Evolutionary conservation across 768 basidiomycete species (phyloP).

Genomic region (Tricholomella constricta): DNA sequence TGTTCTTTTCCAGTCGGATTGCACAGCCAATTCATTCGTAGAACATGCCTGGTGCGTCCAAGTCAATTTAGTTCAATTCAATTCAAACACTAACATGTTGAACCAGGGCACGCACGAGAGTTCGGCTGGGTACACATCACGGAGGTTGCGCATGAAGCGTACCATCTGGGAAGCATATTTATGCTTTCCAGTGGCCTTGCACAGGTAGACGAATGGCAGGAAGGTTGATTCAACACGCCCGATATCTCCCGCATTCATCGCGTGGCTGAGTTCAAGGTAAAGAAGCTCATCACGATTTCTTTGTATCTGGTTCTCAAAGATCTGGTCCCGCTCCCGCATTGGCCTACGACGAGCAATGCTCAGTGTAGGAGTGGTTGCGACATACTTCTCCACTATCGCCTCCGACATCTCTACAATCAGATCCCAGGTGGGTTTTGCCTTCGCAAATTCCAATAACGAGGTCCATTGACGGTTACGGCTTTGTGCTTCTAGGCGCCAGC

Average conservation of each 20-base stretch:
- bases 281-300: not conserved
- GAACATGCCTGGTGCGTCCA: not conserved
- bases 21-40: slow-evolving; percentile 9
- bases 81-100: not conserved
- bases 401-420: slow-evolving; percentile 4
- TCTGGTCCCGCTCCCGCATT: not conserved
- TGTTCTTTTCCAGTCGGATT: slow-evolving; percentile 16
- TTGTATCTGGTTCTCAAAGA: not conserved
- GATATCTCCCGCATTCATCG: slow-evolving; percentile 32
- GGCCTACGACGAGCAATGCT: no score
- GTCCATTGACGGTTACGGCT: not conserved
- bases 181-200: slow-evolving; percentile 31
- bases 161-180: slow-evolving; percentile 27
- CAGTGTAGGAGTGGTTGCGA: no score
- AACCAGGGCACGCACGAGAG: slow-evolving; percentile 9
- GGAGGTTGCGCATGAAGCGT: slow-evolving; percentile 22
- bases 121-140: slow-evolving; percentile 17
- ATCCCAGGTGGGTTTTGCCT: slow-evolving; percentile 21
- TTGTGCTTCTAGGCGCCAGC: slow-evolving; percentile 25
- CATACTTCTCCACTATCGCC: no score
- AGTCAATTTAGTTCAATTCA: no score
- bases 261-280: slow-evolving; percentile 29
- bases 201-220: slow-evolving; percentile 29
- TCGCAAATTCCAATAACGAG: slow-evolving; percentile 22
- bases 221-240: slow-evolving; percentile 30